These are phyloP conservation scores for Isabelozyma pseudorhagii DNA, from an alignment of 805 yeast species.

Conservation along the genomic window DNA sequence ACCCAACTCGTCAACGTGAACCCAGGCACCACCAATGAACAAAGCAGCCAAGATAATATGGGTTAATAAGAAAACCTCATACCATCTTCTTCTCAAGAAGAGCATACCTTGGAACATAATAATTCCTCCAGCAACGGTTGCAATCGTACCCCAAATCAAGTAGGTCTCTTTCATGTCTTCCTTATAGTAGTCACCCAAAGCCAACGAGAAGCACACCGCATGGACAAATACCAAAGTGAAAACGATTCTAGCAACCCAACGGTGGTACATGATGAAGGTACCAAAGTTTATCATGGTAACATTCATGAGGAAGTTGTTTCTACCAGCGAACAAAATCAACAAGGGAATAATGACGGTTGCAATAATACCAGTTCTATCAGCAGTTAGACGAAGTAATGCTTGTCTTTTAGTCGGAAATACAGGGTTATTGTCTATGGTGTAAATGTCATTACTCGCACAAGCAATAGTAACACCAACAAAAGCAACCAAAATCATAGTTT, in stretches of 20 bases:
- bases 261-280: slow-evolving; percentile 42
- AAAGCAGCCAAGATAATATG: slow-evolving; percentile 36
- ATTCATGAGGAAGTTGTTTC: slow-evolving; percentile 61
- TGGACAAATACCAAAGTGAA: slow-evolving; percentile 28
- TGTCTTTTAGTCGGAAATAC: slow-evolving; percentile 10
- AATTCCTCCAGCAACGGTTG: slow-evolving; percentile 32
- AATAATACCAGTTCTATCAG: slow-evolving; percentile 54
- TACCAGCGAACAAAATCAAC: slow-evolving; percentile 54
- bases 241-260: slow-evolving; percentile 41
- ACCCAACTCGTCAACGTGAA: slow-evolving; percentile 34
- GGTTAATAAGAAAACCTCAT: slow-evolving; percentile 31
- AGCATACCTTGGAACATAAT: slow-evolving; percentile 30
- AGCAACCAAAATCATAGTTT: slow-evolving; percentile 24
- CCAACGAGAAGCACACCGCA: slow-evolving; percentile 24
- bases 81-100: slow-evolving; percentile 32
- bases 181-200: slow-evolving; percentile 6
- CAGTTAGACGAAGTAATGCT: slow-evolving; percentile 31
- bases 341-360: slow-evolving; percentile 47
- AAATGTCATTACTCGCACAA: slow-evolving; percentile 13
- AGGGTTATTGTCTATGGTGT: slow-evolving; percentile 21
- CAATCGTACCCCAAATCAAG: slow-evolving; percentile 33
- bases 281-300: slow-evolving; percentile 54
- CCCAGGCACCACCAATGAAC: slow-evolving; percentile 46
- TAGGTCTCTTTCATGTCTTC: slow-evolving; percentile 16
- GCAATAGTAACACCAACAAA: slow-evolving; percentile 17